These are phyloP conservation scores for Lactifluus rugatus DNA, from an alignment of 768 basidiomycete genomes.

Conservation along the genomic window DNA sequence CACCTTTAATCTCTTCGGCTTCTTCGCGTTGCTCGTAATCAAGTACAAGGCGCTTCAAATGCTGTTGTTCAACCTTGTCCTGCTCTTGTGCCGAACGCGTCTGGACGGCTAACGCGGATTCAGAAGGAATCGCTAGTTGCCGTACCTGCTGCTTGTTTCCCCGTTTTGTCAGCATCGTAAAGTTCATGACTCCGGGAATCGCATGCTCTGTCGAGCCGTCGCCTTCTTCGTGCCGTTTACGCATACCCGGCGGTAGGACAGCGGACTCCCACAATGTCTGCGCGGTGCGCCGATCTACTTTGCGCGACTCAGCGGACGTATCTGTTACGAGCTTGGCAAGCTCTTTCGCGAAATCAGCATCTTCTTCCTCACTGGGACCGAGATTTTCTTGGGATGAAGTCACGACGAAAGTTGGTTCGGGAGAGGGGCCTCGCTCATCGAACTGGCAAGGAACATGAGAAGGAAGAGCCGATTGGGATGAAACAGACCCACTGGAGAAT, in stretches of 20 bases:
- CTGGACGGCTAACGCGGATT: constrained; percentile 81
- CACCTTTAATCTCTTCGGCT: constrained; percentile 73
- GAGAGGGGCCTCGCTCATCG: constrained; percentile 68
- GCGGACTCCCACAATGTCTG: constrained; percentile 84
- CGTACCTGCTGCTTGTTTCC: constrained; percentile 92
- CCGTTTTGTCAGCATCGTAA: constrained; percentile 85
- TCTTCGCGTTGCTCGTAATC: constrained; percentile 88
- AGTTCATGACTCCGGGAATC: constrained; percentile 61
- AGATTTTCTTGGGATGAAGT: constrained; percentile 62
- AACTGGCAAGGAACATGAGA: constrained; percentile 29
- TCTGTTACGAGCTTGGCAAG: constrained; percentile 92
- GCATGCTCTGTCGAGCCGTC: constrained; percentile 36
- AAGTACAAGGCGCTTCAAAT: constrained; percentile 89
- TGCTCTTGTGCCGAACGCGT: constrained; percentile 87
- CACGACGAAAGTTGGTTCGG: constrained; percentile 63
- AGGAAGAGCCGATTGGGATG: not conserved
- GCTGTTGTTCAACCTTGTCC: constrained; percentile 94
- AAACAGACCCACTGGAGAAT: constrained; percentile 42
- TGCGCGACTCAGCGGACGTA: constrained; percentile 69
- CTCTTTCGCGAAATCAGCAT: constrained; percentile 91
- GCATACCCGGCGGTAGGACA: constrained; percentile 53
- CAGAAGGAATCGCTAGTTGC: constrained; percentile 82
- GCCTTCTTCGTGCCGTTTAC: constrained; percentile 61
- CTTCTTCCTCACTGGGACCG: constrained; percentile 81
- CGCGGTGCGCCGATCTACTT: constrained; percentile 82